Evolutionary conservation across 306 rosid species (phyloP).

Genomic region (Abrus pulchellus): DNA sequence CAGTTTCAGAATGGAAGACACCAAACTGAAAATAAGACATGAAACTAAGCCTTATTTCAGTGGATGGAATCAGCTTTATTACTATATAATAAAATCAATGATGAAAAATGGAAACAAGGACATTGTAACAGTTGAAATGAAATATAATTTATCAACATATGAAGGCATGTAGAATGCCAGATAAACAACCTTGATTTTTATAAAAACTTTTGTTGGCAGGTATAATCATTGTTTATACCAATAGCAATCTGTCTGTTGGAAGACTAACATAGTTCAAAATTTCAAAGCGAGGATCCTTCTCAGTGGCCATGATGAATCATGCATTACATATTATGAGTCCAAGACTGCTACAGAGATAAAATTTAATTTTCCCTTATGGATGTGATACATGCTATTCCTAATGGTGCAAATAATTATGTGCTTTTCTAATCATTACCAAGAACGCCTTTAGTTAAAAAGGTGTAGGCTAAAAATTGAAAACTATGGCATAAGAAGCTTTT

Average conservation of each 20-base stretch:
- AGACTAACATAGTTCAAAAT: neutral
- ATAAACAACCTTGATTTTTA: neutral
- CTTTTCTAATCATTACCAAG: neutral
- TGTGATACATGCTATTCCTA: neutral
- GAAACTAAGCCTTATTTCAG: neutral
- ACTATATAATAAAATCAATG: neutral
- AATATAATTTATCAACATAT: constrained; percentile 3
- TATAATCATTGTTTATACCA: constrained; percentile 19
- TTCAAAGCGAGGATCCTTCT: constrained; percentile 13
- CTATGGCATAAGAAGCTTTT: constrained; percentile 17
- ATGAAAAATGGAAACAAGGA: constrained; percentile 15
- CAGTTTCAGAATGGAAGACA: constrained; percentile 9
- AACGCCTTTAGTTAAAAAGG: neutral
- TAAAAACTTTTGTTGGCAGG: neutral
- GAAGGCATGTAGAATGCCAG: constrained; percentile 21
- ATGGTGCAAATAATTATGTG: neutral
- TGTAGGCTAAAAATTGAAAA: constrained; percentile 5
- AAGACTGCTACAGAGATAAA: constrained; percentile 1
- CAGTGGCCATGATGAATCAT: neutral
- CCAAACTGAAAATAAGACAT: neutral
- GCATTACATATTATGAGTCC: neutral
- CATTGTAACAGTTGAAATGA: neutral
- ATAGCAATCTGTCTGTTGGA: neutral
- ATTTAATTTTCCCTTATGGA: neutral
- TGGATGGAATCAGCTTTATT: neutral